These are phyloP conservation scores for Cardiosporidium cionae DNA, from an alignment of 169 alveolate species.

Conservation along the genomic window DNA sequence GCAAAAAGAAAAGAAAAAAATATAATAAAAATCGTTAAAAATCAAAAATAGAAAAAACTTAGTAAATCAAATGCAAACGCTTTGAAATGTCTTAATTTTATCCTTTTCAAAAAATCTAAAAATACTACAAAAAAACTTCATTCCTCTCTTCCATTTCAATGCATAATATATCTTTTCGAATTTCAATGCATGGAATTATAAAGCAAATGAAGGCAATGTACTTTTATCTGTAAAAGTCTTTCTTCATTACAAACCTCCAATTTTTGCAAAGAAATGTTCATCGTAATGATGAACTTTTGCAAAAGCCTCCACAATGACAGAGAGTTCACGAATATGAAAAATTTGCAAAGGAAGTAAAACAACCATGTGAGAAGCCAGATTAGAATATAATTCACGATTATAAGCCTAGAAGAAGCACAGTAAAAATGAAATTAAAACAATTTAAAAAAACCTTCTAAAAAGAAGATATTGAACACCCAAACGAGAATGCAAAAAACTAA, in stretches of 20 bases:
- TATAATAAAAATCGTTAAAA: too few species aligned
- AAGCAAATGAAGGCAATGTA: too few species aligned
- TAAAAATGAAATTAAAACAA: background rate
- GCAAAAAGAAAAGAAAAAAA: too few species aligned
- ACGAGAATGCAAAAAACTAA: background rate
- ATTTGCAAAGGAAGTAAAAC: background rate
- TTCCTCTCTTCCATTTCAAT: too few species aligned
- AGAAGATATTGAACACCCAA: background rate
- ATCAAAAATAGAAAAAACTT: too few species aligned
- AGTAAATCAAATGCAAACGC: too few species aligned
- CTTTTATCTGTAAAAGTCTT: too few species aligned
- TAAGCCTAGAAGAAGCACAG: background rate
- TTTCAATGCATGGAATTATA: too few species aligned
- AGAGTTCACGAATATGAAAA: background rate
- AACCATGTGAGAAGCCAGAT: background rate
- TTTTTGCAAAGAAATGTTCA: background rate
- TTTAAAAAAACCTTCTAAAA: background rate
- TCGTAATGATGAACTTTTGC: background rate
- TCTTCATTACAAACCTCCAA: background rate
- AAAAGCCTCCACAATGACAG: background rate
- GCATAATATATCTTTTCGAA: too few species aligned
- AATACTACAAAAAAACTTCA: too few species aligned
- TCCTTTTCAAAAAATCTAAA: too few species aligned
- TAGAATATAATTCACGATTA: background rate
- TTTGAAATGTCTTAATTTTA: too few species aligned